phyloP scores from a whole-genome alignment of 2,329 filamentous ascomycete species.

The Arthrinium phaeospermum region DNA sequence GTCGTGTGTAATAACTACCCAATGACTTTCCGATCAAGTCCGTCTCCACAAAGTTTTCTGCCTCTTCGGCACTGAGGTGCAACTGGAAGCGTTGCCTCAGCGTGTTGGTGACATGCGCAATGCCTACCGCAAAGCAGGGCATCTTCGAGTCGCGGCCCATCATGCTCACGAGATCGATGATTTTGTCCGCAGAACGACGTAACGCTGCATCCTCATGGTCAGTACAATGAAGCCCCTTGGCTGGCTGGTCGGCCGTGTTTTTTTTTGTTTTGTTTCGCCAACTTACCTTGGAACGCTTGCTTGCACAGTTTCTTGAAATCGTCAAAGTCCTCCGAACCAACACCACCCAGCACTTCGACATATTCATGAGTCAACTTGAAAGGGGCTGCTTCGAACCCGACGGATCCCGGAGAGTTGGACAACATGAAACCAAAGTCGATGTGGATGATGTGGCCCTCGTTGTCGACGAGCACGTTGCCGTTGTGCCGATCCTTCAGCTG shows the following conservation, averaged over 20 bases:
- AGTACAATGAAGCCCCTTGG: constrained; percentile 20
- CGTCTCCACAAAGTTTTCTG: constrained; percentile 79
- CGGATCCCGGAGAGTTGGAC: constrained; percentile 82
- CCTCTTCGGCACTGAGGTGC: constrained; percentile 82
- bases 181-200: constrained; percentile 77
- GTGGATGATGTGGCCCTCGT: constrained; percentile 84
- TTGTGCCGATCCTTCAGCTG: constrained; percentile 89
- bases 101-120: constrained; percentile 71
- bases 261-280: background rate
- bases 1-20: constrained; percentile 85
- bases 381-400: constrained; percentile 85
- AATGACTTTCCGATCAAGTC: constrained; percentile 81
- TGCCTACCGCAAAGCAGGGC: constrained; percentile 80
- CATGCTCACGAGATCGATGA: constrained; percentile 82
- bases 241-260: background rate
- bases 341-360: constrained; percentile 79
- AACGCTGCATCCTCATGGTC: constrained; percentile 56
- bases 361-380: constrained; percentile 90
- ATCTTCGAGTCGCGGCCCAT: constrained; percentile 86
- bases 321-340: constrained; percentile 72
- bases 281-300: constrained; percentile 77
- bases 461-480: constrained; percentile 85
- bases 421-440: constrained; percentile 93
- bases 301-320: constrained; percentile 83
- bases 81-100: constrained; percentile 79